Conservation (phyloP, 805 yeast genomes). For the Wickerhamiella allomyrinae region DNA sequence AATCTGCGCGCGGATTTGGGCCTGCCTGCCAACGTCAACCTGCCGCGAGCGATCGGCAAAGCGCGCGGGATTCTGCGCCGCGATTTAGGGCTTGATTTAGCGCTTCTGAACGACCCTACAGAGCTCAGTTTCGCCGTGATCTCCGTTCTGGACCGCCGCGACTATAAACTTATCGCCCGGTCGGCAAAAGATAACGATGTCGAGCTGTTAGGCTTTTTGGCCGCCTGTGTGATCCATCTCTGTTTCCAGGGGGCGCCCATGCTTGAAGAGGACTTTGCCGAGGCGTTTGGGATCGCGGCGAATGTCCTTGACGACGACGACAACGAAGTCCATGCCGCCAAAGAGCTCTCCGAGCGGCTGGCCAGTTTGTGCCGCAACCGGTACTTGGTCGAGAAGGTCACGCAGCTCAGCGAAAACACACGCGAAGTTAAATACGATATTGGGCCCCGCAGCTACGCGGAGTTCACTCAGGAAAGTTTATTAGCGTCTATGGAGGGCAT, state of each 20-base stretch:
- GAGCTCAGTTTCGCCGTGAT: neutral
- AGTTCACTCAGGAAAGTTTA: neutral
- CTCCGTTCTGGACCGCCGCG: neutral
- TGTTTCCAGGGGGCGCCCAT: neutral
- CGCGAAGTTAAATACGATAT: too few species aligned
- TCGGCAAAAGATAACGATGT: neutral
- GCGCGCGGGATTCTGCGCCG: neutral
- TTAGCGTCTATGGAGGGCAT: too few species aligned
- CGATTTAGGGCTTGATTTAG: slow-evolving; percentile 1
- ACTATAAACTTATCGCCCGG: neutral
- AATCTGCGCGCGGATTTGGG: neutral
- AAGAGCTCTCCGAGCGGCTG: neutral
- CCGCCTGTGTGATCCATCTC: neutral
- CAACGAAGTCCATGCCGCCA: neutral
- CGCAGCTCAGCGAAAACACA: neutral
- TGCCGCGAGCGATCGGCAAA: neutral
- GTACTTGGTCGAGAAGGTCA: neutral
- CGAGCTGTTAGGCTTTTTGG: neutral
- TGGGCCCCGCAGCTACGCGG: neutral
- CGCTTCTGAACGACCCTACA: neutral
- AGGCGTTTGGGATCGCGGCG: neutral
- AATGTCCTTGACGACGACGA: too few species aligned
- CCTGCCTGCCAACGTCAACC: neutral
- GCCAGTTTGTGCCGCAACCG: neutral
- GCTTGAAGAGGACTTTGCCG: neutral